These are phyloP conservation scores for Ustilago bromivora DNA, from an alignment of 1,284 basidiomycete species.

Conservation along the genomic window DNA sequence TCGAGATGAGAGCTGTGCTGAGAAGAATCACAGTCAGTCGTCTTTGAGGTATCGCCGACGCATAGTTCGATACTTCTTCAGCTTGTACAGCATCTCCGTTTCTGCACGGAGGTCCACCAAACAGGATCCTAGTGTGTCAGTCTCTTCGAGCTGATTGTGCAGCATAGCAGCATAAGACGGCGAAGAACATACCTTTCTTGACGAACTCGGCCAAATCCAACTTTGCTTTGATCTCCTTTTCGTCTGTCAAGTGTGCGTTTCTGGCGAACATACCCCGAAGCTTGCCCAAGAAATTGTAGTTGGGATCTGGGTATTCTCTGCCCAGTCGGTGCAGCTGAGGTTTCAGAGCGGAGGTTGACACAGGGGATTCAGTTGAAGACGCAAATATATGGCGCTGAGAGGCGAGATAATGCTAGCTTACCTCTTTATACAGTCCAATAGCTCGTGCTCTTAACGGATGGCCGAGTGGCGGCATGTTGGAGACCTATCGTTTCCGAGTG, in stretches of 20 bases:
- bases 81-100: conserved; percentile 64
- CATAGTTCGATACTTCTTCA: conserved; percentile 68
- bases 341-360: background rate
- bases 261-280: conserved; percentile 58
- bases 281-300: conserved; percentile 67
- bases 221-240: conserved; percentile 61
- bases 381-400: no score
- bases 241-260: conserved; percentile 64
- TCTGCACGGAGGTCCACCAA: conserved; percentile 30
- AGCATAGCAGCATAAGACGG: no score
- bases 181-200: conserved; percentile 56
- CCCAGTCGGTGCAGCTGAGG: conserved; percentile 66
- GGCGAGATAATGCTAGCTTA: conserved; percentile 10
- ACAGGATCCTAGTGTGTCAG: background rate
- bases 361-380: background rate
- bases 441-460: conserved; percentile 64
- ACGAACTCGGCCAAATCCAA: conserved; percentile 64
- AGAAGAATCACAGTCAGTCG: background rate
- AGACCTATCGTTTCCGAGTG: background rate
- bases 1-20: background rate
- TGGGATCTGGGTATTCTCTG: conserved; percentile 67
- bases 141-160: background rate
- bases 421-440: conserved; percentile 66
- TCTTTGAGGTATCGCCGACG: conserved; percentile 55
- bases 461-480: conserved; percentile 62